Base-by-base conservation (phyloP, 192 early-diverging fungal species). In the Coemansia guatemalensis region DNA sequence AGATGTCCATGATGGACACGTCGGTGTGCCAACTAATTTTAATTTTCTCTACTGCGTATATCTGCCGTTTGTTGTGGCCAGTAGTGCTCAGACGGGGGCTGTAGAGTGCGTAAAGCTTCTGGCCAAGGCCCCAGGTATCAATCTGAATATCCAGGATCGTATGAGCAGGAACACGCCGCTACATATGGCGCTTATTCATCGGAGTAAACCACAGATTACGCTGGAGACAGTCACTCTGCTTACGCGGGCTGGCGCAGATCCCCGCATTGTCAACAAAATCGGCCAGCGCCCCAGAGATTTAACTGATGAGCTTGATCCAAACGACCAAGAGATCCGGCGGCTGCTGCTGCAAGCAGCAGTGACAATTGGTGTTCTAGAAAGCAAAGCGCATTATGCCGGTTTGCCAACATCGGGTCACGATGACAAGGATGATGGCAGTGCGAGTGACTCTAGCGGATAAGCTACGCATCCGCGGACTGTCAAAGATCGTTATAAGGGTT, bases 101-200 rank as follows among this genome's bases (percentile, higher is more conserved):
- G 66, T 88, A 52, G 83, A 82, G 52, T 89, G 86, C 48, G 58
- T 88, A 23, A 82, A 87, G 70, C 60, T 86, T 27, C 65, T 92
- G 12, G 63, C 81, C 25, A 64, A 68, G 21, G 75, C 72, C 12
- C 72, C 67, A 21, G 83, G 81, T 21, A 83, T 92, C 25, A 58
- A 86, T 17, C 62, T 87, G 18, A 83, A 90, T 60, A 68, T 82
- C 11, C 60, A 82, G 52, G 86, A 92, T 67, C 60, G 58, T 12
- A 55, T 82, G 47, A 76, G 77, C 44, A 66, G 65, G 20, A 82
- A 90, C 48, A 92, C 90, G 6, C 87, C 90, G 22, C 76, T 92
- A 14, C 89, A 90, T 73, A 81, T 85, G 53, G 90, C 88, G 23
- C 84, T 89, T 29, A 71, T 69, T 39, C 85, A 85, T 60, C 64